Evolutionary conservation across 495 filamentous ascomycete species (phyloP).

Genomic region (Schizothecium vesticola): DNA sequence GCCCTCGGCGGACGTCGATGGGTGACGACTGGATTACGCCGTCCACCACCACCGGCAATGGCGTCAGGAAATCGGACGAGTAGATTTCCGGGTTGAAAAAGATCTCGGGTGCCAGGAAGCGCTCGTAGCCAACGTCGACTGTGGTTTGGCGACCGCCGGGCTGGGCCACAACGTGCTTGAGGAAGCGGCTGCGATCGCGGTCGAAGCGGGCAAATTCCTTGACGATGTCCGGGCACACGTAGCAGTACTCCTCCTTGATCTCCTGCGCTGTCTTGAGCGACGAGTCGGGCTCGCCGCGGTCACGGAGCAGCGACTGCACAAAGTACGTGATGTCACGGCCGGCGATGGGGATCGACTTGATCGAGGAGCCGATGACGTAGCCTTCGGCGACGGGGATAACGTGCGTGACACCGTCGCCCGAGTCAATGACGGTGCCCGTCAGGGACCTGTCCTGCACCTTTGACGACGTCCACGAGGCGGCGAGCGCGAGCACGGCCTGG

Average conservation of each 20-base stretch:
- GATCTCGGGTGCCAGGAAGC: constrained; percentile 96
- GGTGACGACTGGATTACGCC: constrained; percentile 94
- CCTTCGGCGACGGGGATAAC: constrained; percentile 98
- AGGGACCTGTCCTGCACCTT: constrained; percentile 97
- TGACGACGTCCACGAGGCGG: constrained; percentile 95
- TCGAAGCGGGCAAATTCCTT: constrained; percentile 95
- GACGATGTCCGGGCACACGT: constrained; percentile 96
- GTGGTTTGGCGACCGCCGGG: constrained; percentile 79
- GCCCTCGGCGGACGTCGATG: constrained; percentile 91
- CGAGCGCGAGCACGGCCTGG: constrained; percentile 92
- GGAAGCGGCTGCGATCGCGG: constrained; percentile 81
- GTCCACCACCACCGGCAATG: constrained; percentile 88
- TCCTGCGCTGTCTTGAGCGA: constrained; percentile 95
- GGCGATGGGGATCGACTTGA: constrained; percentile 97
- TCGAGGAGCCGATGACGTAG: constrained; percentile 97
- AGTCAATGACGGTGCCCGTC: constrained; percentile 96
- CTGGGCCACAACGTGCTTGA: constrained; percentile 78
- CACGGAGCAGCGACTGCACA: constrained; percentile 89
- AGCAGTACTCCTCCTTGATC: constrained; percentile 97
- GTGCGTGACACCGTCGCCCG: constrained; percentile 95
- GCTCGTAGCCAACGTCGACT: constrained; percentile 95
- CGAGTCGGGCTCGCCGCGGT: constrained; percentile 93
- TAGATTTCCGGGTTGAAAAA: constrained; percentile 99
- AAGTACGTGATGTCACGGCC: constrained; percentile 98
- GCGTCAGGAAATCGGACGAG: constrained; percentile 95